phyloP scores from a whole-genome alignment of 2,329 filamentous ascomycete species.

The Fusarium caatingaense region DNA sequence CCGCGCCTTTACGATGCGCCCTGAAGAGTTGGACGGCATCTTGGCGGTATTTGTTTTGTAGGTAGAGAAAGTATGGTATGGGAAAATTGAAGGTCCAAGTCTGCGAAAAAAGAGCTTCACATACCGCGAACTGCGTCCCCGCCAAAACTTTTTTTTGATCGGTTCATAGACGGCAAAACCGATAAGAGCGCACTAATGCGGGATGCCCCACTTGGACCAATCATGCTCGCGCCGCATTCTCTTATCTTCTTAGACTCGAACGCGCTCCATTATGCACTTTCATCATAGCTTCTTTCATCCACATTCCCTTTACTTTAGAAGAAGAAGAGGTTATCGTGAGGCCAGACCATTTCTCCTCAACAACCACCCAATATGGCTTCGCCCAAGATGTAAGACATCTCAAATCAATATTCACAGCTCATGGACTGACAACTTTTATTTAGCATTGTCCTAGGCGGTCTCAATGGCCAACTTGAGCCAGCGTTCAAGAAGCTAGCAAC shows the following conservation, averaged over 20 bases:
- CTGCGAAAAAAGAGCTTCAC: conserved; percentile 42
- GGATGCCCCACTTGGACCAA: conserved; percentile 45
- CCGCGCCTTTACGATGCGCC: conserved; percentile 75
- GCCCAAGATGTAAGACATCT: conserved; percentile 58
- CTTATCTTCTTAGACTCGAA: conserved; percentile 45
- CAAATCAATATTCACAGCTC: neutral
- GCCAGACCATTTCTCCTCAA: neutral
- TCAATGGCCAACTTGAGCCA: conserved; percentile 80
- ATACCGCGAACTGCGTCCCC: conserved; percentile 43
- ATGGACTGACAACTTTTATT: conserved; percentile 19
- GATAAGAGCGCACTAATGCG: conserved; percentile 49
- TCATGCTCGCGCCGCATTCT: conserved; percentile 49
- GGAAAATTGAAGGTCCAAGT: conserved; percentile 36
- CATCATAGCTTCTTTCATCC: conserved; percentile 39
- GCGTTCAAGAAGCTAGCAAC: conserved; percentile 83
- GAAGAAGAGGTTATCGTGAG: conserved; percentile 14
- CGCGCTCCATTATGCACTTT: conserved; percentile 31
- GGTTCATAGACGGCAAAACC: conserved; percentile 50
- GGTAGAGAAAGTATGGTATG: conserved; percentile 26
- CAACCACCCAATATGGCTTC: conserved; percentile 55
- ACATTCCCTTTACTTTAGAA: neutral
- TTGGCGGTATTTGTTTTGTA: conserved; percentile 52
- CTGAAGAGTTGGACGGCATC: conserved; percentile 72
- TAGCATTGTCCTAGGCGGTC: conserved; percentile 83
- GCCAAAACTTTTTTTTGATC: conserved; percentile 50